These are phyloP conservation scores for Metschnikowia cubensis DNA, from an alignment of 805 yeast genomes.

Conservation along the genomic window DNA sequence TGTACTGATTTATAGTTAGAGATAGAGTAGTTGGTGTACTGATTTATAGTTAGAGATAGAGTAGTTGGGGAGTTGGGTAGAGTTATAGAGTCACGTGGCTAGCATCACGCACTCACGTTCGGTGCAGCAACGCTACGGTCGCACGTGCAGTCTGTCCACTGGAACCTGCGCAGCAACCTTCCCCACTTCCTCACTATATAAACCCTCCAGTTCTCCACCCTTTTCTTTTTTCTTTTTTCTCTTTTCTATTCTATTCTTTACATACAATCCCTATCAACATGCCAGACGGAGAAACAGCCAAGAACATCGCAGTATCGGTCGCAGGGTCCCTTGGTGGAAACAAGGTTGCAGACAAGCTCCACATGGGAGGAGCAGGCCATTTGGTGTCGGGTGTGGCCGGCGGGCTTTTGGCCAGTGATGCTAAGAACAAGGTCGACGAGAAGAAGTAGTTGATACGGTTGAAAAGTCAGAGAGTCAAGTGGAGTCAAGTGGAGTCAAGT, in stretches of 20 bases:
- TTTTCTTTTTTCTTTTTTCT: too few relatives aligned
- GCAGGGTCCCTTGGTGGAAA: conserved; percentile 40
- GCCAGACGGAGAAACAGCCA: conserved; percentile 20
- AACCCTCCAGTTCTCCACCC: background rate
- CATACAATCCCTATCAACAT: too few relatives aligned
- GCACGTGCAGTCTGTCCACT: background rate
- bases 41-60: too few relatives aligned
- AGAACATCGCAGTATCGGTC: conserved; percentile 33
- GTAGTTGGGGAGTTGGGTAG: too few relatives aligned
- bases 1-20: too few relatives aligned
- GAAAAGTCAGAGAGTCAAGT: too few relatives aligned
- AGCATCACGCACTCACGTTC: background rate
- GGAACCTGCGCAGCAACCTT: background rate
- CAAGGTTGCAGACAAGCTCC: conserved; percentile 33
- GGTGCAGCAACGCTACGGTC: background rate
- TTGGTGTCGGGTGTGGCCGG: conserved; percentile 33
- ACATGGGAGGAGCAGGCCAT: conserved; percentile 32
- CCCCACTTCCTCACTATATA: background rate
- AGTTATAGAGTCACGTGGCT: too few relatives aligned
- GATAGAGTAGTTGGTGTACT: too few relatives aligned
- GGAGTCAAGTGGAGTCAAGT: too few relatives aligned
- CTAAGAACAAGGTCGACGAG: conserved; percentile 28
- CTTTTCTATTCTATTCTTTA: too few relatives aligned
- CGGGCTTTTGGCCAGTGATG: conserved; percentile 31
- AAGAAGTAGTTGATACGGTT: background rate